A percentile compares a stretch with the other conserved stretches of the same genome.
Evolutionary conservation across 164 flowering plant genomes (phyloP).

Genomic region (Protea cynaroides): DNA sequence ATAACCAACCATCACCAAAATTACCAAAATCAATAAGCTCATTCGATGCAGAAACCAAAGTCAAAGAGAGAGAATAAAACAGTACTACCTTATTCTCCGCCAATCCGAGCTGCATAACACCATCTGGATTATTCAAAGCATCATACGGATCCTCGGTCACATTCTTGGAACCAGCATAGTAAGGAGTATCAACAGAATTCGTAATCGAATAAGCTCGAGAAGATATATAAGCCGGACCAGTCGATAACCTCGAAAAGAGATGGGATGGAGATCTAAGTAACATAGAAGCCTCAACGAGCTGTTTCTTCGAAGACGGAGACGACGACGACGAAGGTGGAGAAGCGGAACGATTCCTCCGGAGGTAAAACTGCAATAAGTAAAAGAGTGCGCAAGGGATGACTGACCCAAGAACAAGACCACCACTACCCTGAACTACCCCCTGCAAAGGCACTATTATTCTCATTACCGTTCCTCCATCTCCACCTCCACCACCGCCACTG

Average conservation of each 20-base stretch:
- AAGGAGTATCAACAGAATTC: conserved; percentile 42
- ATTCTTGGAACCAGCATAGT: conserved; percentile 43
- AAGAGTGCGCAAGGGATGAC: conserved; percentile 88
- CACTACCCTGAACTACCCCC: conserved; percentile 85
- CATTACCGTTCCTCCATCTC: conserved; percentile 60
- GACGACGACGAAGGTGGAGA: conserved; percentile 35
- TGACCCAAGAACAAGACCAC: conserved; percentile 80
- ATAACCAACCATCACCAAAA: background rate
- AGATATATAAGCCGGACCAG: conserved; percentile 52
- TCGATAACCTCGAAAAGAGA: conserved; percentile 47
- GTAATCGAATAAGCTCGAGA: conserved; percentile 46
- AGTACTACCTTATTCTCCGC: conserved; percentile 64
- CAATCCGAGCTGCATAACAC: conserved; percentile 82
- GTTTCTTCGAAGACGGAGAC: conserved; percentile 29
- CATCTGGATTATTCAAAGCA: conserved; percentile 53
- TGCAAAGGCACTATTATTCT: conserved; percentile 90
- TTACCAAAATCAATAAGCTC: conserved; percentile 2
- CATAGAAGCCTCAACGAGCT: conserved; percentile 29
- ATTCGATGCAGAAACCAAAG: conserved; percentile 5
- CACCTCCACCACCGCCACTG: conserved; percentile 8
- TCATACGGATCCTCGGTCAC: conserved; percentile 57
- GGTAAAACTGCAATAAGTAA: conserved; percentile 76
- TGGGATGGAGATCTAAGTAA: conserved; percentile 42
- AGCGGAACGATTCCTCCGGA: conserved; percentile 48
- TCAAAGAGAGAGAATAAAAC: background rate